Evolutionary conservation across 2,329 filamentous ascomycete species (phyloP), one percentile per base, ranked within the genome.

Genomic region (Hypocrella siamensis): DNA sequence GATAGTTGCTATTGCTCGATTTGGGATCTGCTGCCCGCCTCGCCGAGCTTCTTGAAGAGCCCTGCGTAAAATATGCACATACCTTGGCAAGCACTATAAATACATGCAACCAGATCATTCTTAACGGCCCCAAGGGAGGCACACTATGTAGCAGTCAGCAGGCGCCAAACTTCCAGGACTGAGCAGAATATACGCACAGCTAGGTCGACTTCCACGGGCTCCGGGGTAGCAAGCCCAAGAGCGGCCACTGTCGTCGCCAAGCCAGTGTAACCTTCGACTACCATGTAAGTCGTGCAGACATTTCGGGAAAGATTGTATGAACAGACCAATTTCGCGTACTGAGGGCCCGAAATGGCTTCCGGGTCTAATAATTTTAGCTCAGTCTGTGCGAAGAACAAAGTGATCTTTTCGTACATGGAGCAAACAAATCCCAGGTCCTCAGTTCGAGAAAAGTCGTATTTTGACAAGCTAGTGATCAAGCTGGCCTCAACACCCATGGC

Each of bases 391-490:
- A n/a, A n/a, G n/a, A n/a, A n/a, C n/a, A n/a, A n/a, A n/a, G 17
- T 25, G 30, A 16, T 19, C 14, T 25, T 4, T 15, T 47, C 75
- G 53, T 56, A 84, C 79, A 92, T 81, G 6, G 79, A 79, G 50
- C 93, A 84, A 6, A 96, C 71, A 51, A 98, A 93, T 2, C 72
- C 79, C 40, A 92, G 66, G 19, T 70, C 58, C 9, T 56, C 53
- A 1, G 88, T 93, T 37, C 69, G 64, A 3, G 70, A 66, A 47
- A 93, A 96, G 52, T 96, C 84, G 51, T 92, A 96, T 19, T 71
- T 75, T 16, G 66, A 55, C 5, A 96, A 54, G 31, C 82, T 86
- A 4, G 63, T 54, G 19, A 82, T 54, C 27, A 92, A 65, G 15
- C 65, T 66, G 12, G 70, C 59, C 4, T 77, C 66, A 6, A 93